phyloP scores from a whole-genome alignment of 768 basidiomycete species.

The Mycena vulgaris region DNA sequence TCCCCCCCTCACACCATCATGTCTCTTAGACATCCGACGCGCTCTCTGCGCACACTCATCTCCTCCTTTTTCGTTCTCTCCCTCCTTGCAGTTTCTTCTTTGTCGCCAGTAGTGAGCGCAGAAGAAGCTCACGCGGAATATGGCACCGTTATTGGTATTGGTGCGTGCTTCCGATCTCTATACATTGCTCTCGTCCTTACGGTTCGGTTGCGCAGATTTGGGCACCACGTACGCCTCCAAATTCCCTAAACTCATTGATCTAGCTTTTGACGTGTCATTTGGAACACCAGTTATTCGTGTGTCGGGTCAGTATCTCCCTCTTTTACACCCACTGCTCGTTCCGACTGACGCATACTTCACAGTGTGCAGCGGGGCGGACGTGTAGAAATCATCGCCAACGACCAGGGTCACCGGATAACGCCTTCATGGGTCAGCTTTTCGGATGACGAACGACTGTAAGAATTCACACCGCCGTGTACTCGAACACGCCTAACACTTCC shows the following conservation, averaged over 20 bases:
- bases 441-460: constrained; percentile 83
- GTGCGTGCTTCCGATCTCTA: constrained; percentile 57
- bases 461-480: constrained; percentile 6
- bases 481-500: constrained; percentile 37
- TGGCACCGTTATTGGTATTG: constrained; percentile 95
- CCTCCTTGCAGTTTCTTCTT: constrained; percentile 79
- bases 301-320: constrained; percentile 78
- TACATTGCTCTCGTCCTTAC: constrained; percentile 14
- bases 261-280: constrained; percentile 44
- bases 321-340: neutral
- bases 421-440: constrained; percentile 90
- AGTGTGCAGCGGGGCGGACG: constrained; percentile 90
- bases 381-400: constrained; percentile 92
- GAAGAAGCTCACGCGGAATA: constrained; percentile 82
- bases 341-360: constrained; percentile 23
- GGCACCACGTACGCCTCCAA: constrained; percentile 82
- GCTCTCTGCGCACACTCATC: constrained; percentile 67
- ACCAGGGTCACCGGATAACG: constrained; percentile 91
- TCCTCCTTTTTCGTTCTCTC: constrained; percentile 76
- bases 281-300: constrained; percentile 94
- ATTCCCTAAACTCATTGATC: constrained; percentile 4
- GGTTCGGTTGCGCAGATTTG: constrained; percentile 69
- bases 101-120: constrained; percentile 77
- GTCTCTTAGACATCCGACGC: constrained; percentile 42
- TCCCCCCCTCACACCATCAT: too few species aligned